Percentiles rank a stretch among this genome's conserved stretches.
Conservation (phyloP, 148 eudicot genomes). For the Chenopodium suecicum region DNA sequence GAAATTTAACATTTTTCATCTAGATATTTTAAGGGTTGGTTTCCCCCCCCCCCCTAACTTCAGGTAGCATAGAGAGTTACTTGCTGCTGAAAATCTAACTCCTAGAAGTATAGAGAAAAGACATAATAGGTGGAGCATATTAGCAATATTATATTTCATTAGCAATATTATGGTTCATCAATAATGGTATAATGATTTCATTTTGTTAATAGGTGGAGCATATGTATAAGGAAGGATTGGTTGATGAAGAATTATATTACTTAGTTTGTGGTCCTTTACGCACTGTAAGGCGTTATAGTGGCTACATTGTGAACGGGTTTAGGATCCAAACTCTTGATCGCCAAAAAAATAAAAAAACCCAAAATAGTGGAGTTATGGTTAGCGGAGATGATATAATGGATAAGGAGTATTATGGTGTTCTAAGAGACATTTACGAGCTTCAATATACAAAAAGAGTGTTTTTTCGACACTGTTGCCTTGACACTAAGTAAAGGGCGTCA, state of each 20-base stretch:
- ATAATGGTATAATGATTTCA: too few relatives aligned
- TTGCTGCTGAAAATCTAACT: neutral
- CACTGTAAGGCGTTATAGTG: neutral
- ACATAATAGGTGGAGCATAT: neutral
- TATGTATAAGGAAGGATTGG: neutral
- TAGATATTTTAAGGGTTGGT: too few relatives aligned
- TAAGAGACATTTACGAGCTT: slow-evolving; percentile 2
- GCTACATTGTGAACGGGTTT: slow-evolving; percentile 4
- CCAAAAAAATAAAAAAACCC: neutral
- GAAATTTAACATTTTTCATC: too few relatives aligned
- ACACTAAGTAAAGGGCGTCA: too few relatives aligned
- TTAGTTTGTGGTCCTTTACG: slow-evolving; percentile 7
- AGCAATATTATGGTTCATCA: too few relatives aligned
- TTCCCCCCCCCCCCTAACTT: too few relatives aligned
- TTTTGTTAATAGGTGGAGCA: neutral
- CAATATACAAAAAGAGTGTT: neutral
- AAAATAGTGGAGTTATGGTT: slow-evolving; percentile 13
- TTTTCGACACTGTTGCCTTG: too few relatives aligned
- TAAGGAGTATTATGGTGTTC: slow-evolving; percentile 16
- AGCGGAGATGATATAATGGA: neutral
- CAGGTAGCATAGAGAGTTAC: neutral
- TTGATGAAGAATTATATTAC: slow-evolving; percentile 6
- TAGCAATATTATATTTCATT: too few relatives aligned
- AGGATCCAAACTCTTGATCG: neutral
- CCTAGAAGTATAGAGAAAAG: neutral